Base-by-base conservation (phyloP, 257 asterid genomes). In the Echites panduratus region DNA sequence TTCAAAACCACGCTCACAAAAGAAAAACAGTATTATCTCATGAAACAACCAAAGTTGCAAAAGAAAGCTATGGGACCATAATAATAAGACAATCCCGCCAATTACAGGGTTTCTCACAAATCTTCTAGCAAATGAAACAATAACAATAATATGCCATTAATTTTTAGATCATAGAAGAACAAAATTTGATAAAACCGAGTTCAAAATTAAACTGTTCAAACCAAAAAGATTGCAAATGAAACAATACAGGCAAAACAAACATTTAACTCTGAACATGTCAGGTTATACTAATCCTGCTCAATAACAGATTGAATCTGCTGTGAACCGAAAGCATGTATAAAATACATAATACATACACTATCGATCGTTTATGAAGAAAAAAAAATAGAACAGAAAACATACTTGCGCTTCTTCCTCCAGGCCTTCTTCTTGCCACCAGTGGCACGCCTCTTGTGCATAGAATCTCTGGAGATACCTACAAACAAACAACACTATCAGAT, bases 351-450 rank as follows among this genome's bases (percentile, higher is more conserved):
- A 49, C 2, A 1, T 4, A 49, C 0, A 49, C n/a, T n/a, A 58
- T 4, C 5, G 29, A 16, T 16, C 9, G 10, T 20, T 49, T 13
- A 7, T 2, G 49, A 11, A 29, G 16, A 32, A 26, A 27, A 61
- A 14, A 32, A 24, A 9, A 38, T 19, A 64, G 44, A 7, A 38
- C 22, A 64, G 27, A 64, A 44, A 38, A 64, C 69, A 74, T 74
- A 90, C 96, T 90, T 90, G 78, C 95, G 77, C 91, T 90, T 90
- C 95, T 90, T 90, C 88, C 95, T 90, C 96, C 96, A 88, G 0
- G 93, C 91, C 81, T 90, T 90, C 90, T 88, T 88, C 85, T 89
- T 89, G 47, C 96, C 96, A 67, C 92, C 95, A 73, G 96, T 89
- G 75, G 88, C 92, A 70, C 96, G 92, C 68, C 96, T 88, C 92